phyloP scores from a whole-genome alignment of 1,139 yeast species.

The Saccharomyces hybrid region DNA sequence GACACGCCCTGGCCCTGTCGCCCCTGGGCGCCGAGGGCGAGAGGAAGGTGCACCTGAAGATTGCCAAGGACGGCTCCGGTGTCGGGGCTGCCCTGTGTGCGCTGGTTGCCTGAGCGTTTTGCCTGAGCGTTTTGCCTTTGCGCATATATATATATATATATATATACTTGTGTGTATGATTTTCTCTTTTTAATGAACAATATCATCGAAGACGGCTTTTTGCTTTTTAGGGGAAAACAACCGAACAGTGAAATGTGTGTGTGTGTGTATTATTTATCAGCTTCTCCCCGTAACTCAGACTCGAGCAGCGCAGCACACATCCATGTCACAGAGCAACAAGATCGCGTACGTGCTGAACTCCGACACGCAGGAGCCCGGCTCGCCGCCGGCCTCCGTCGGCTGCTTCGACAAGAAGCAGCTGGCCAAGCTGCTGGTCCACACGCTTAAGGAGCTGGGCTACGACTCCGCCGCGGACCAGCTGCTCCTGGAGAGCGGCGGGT shows the following conservation, averaged over 20 bases:
- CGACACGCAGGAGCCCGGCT: neutral
- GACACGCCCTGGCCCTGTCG: conserved; percentile 65
- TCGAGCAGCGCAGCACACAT: neutral
- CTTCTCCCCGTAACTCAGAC: too few relatives aligned
- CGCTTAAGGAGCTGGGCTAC: conserved; percentile 45
- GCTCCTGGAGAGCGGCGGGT: conserved; percentile 36
- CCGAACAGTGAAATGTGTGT: too few relatives aligned
- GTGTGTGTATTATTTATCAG: too few relatives aligned
- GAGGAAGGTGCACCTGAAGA: conserved; percentile 61
- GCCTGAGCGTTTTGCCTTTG: conserved; percentile 1
- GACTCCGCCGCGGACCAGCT: conserved; percentile 34
- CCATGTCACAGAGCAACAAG: neutral
- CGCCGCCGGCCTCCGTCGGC: neutral
- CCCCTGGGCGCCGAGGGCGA: conserved; percentile 65
- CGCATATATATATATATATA: neutral
- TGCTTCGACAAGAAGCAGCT: conserved; percentile 36
- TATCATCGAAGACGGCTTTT: neutral
- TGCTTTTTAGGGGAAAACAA: neutral
- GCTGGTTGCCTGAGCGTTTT: conserved; percentile 22
- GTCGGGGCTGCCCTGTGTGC: conserved; percentile 97
- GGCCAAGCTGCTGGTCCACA: conserved; percentile 43
- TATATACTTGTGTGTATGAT: neutral
- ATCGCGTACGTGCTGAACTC: neutral
- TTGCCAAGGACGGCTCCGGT: conserved; percentile 91
- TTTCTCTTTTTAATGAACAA: neutral